Evolutionary conservation across 768 basidiomycete genomes (phyloP).

Genomic region (Pulveroboletus sp.): DNA sequence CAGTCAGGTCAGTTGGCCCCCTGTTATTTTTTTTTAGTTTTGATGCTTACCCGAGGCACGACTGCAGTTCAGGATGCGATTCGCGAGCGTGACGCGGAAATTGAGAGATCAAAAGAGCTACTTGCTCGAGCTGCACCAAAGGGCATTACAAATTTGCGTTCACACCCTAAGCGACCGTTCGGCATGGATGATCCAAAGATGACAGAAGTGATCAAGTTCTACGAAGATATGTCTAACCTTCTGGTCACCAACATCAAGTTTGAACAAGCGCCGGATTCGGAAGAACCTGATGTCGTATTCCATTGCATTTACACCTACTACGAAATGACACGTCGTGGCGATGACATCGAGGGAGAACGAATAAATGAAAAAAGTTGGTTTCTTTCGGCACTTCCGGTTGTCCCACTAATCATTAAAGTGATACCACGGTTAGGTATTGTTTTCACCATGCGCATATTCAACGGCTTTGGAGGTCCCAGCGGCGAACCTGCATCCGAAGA

Average conservation of each 20-base stretch:
- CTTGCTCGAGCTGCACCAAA: constrained; percentile 42
- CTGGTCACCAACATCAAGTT: constrained; percentile 62
- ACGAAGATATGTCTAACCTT: constrained; percentile 85
- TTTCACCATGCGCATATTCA: constrained; percentile 55
- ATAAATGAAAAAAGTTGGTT: constrained; percentile 32
- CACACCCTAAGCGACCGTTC: constrained; percentile 34
- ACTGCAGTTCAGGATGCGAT: constrained; percentile 48
- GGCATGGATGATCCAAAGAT: constrained; percentile 56
- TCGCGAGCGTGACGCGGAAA: constrained; percentile 61
- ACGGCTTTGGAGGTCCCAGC: constrained; percentile 32
- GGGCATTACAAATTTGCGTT: constrained; percentile 34
- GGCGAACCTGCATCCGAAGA: constrained; percentile 34
- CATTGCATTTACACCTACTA: constrained; percentile 68
- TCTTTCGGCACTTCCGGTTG: background rate
- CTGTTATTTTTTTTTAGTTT: background rate
- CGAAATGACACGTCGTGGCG: constrained; percentile 29
- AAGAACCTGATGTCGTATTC: constrained; percentile 51
- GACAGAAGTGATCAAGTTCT: constrained; percentile 62
- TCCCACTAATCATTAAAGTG: constrained; percentile 3
- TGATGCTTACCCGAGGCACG: constrained; percentile 1
- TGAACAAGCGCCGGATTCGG: constrained; percentile 27
- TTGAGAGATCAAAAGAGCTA: constrained; percentile 49
- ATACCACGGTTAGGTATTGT: constrained; percentile 45
- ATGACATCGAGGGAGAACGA: constrained; percentile 33
- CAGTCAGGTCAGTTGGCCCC: constrained; percentile 42